A percentile compares a stretch with the other conserved stretches of the same genome.
These are phyloP conservation scores for Cryptosporidium sp. DNA, from an alignment of 169 alveolate genomes.

Conservation along the genomic window DNA sequence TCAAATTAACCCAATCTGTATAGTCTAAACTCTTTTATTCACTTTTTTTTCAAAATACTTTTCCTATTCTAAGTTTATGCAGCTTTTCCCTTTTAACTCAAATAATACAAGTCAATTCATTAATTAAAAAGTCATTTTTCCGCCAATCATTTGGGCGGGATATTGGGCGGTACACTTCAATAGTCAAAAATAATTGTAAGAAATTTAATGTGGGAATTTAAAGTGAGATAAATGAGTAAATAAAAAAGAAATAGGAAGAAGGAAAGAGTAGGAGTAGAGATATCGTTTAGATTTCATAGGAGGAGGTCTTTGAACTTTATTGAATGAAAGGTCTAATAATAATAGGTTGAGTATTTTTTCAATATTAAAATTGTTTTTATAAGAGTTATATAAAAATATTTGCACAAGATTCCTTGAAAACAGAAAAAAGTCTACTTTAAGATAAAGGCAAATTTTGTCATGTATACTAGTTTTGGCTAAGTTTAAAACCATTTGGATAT, in stretches of 20 bases:
- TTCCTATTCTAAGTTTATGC: not conserved
- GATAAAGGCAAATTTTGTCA: not conserved
- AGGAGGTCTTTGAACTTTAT: not conserved
- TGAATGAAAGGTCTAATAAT: not conserved
- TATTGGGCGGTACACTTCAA: not conserved
- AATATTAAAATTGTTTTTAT: not conserved
- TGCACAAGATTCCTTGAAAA: not conserved
- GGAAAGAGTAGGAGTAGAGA: not conserved
- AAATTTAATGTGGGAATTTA: not conserved
- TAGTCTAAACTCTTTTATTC: not conserved
- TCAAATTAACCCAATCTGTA: not conserved
- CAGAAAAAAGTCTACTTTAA: not conserved
- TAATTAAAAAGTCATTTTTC: not conserved
- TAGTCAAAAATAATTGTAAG: not conserved
- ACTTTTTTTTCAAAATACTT: not conserved
- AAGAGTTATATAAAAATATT: not conserved
- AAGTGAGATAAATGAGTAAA: not conserved
- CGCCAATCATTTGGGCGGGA: not conserved
- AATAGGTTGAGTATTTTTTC: not conserved
- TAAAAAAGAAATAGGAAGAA: not conserved
- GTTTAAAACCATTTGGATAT: not conserved
- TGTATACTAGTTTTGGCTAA: not conserved
- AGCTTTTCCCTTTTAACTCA: not conserved
- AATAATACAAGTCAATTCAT: not conserved
- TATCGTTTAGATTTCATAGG: not conserved